Conservation (phyloP, 2,329 filamentous ascomycete species). For the Ophiostoma perfectum region DNA sequence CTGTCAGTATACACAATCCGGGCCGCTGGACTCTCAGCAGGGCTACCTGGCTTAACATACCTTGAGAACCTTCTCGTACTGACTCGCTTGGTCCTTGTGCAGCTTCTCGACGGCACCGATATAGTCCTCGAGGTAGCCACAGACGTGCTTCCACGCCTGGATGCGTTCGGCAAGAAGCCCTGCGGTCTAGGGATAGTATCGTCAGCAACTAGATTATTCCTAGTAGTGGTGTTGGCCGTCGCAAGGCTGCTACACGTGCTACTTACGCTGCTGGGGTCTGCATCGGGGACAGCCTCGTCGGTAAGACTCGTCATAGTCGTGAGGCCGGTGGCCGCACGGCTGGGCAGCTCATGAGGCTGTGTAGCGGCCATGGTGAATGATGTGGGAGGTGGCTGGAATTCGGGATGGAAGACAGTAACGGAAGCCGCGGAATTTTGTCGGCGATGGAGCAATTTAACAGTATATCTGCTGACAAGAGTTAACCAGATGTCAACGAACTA, state of each 20-base stretch:
- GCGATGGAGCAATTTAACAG: too few species aligned
- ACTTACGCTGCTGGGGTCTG: constrained; percentile 53
- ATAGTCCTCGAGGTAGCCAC: constrained; percentile 87
- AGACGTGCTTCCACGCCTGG: constrained; percentile 93
- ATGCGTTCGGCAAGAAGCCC: constrained; percentile 79
- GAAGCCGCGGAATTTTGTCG: not conserved
- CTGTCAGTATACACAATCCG: not conserved
- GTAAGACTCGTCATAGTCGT: constrained; percentile 37
- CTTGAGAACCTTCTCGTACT: constrained; percentile 93
- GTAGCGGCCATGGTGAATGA: constrained; percentile 16
- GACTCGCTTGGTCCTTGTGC: constrained; percentile 78
- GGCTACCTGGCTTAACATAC: constrained; percentile 34
- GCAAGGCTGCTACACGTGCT: too few species aligned
- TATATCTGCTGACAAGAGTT: too few species aligned
- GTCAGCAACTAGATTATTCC: too few species aligned
- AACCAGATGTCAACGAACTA: not conserved
- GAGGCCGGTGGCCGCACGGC: constrained; percentile 27
- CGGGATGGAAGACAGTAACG: not conserved
- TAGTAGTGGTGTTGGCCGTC: too few species aligned
- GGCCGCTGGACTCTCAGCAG: too few species aligned
- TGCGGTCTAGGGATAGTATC: constrained; percentile 51
- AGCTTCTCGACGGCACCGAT: constrained; percentile 78
- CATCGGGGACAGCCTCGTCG: constrained; percentile 56
- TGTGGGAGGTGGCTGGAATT: not conserved
- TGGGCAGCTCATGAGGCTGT: constrained; percentile 24